Evolutionary conservation across 139 green algal species (phyloP).

Genomic region (Volvox reticuliferus): DNA sequence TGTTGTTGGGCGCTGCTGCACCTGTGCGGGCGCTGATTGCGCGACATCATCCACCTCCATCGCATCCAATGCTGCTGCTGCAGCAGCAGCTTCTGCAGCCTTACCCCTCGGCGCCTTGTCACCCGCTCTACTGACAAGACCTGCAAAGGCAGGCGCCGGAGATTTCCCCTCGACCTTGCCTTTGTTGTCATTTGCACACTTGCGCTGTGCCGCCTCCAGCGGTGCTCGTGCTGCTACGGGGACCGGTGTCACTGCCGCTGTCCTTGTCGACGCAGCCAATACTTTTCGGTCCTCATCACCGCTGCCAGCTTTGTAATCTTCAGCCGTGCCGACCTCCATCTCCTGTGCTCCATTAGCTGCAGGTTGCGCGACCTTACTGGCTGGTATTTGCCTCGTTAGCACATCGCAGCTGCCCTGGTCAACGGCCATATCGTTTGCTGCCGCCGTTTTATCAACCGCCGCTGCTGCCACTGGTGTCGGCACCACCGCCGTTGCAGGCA

Average conservation of each 20-base stretch:
- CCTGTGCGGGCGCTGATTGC: neutral
- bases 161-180: neutral
- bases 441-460: neutral
- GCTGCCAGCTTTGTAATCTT: neutral
- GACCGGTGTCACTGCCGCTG: too few species aligned
- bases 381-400: neutral
- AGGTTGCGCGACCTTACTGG: neutral
- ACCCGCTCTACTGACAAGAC: neutral
- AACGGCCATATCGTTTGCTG: neutral
- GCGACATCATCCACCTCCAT: neutral
- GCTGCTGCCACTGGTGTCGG: neutral
- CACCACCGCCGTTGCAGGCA: neutral
- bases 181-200: neutral
- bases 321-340: neutral
- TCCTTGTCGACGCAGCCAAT: neutral
- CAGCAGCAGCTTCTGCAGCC: neutral
- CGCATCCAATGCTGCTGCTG: neutral
- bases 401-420: neutral
- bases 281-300: too few species aligned
- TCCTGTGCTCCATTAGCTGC: neutral
- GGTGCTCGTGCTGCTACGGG: neutral
- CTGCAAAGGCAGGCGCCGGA: neutral
- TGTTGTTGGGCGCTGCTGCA: neutral
- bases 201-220: neutral
- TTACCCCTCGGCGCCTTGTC: neutral